Evolutionary conservation across 2,329 filamentous ascomycete species (phyloP).

Genomic region (Coleophoma eucalyptorum): DNA sequence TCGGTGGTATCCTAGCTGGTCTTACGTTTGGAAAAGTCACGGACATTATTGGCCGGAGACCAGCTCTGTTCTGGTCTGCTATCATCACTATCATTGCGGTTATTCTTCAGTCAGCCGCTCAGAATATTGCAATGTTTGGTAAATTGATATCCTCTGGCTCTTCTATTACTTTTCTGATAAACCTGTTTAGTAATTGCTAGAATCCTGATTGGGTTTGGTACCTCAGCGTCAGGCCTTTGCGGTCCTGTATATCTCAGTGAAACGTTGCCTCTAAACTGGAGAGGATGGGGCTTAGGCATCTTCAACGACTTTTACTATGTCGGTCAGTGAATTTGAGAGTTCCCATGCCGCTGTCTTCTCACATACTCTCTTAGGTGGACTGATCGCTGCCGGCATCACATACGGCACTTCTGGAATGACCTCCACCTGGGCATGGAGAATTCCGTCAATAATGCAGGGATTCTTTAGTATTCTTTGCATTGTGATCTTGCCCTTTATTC

Average conservation of each 20-base stretch:
- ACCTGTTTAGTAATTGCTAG: conserved; percentile 1
- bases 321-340: background rate
- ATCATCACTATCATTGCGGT: conserved; percentile 1
- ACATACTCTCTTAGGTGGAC: conserved; percentile 22
- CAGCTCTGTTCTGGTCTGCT: background rate
- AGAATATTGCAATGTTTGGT: conserved; percentile 6
- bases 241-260: conserved; percentile 46
- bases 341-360: no score
- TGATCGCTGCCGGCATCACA: conserved; percentile 27
- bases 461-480: conserved; percentile 6
- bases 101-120: conserved; percentile 4
- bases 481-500: conserved; percentile 36
- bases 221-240: conserved; percentile 27
- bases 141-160: background rate
- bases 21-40: conserved; percentile 31
- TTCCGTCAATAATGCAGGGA: conserved; percentile 27
- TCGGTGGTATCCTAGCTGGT: conserved; percentile 41
- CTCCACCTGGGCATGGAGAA: conserved; percentile 26
- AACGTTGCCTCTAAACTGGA: conserved; percentile 39
- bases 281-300: conserved; percentile 38
- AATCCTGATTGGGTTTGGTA: conserved; percentile 7
- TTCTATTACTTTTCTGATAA: background rate
- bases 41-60: conserved; percentile 28
- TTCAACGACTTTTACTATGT: conserved; percentile 31
- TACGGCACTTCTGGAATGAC: conserved; percentile 28